phyloP scores from a whole-genome alignment of 139 green algal genomes.

The Closterium sp. region DNA sequence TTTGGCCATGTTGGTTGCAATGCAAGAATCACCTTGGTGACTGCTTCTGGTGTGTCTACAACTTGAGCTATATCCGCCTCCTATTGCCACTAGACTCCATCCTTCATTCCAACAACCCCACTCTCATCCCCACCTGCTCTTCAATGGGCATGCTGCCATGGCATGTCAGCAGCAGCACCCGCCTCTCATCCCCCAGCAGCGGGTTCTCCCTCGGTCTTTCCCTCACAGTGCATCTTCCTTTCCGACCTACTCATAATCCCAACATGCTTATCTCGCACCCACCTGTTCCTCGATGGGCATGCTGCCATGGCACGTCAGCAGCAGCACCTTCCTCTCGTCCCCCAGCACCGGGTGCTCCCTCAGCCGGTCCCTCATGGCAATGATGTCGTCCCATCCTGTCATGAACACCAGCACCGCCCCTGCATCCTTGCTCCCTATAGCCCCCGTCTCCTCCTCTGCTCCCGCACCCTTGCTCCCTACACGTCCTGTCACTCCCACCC shows the following conservation, averaged over 20 bases:
- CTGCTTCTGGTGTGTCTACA: too few species aligned
- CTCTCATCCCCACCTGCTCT: slow-evolving; percentile 51
- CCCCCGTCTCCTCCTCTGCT: not conserved
- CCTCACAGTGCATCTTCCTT: slow-evolving; percentile 73
- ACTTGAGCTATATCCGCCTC: too few species aligned
- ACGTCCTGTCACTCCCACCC: too few species aligned
- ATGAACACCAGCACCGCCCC: slow-evolving; percentile 79
- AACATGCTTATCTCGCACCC: not conserved
- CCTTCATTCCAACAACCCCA: not conserved
- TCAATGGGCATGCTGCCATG: slow-evolving; percentile 70
- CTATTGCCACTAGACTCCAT: too few species aligned
- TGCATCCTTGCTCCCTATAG: not conserved
- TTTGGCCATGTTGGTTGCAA: too few species aligned
- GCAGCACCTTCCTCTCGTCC: not conserved
- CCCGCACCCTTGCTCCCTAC: too few species aligned
- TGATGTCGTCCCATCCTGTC: slow-evolving; percentile 82
- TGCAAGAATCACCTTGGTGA: too few species aligned
- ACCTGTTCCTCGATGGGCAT: slow-evolving; percentile 66
- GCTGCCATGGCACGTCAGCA: slow-evolving; percentile 74
- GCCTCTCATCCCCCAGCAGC: slow-evolving; percentile 24
- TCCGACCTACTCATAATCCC: slow-evolving; percentile 65
- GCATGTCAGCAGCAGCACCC: slow-evolving; percentile 60
- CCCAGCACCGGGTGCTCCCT: slow-evolving; percentile 42
- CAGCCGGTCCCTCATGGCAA: slow-evolving; percentile 65
- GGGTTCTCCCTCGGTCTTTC: slow-evolving; percentile 58